phyloP scores from a whole-genome alignment of 306 rosid genomes.

The peach (Prunus persica) region Prunus_persica_NCBIv2 NC_034012.1:24652501-24653000 shows the following conservation, averaged over 20 bases:
- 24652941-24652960: conserved; percentile 70
- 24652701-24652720: conserved; percentile 92
- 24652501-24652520: too few relatives aligned
- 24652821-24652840: conserved; percentile 79
- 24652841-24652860: conserved; percentile 93
- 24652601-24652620: conserved; percentile 17
- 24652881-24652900: conserved; percentile 92
- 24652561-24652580: too few relatives aligned
- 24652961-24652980: conserved; percentile 50
- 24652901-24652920: conserved; percentile 94
- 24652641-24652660: conserved; percentile 92
- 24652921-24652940: conserved; percentile 85
- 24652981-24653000: conserved; percentile 57
- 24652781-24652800: conserved; percentile 91
- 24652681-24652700: conserved; percentile 91
- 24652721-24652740: conserved; percentile 86
- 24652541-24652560: too few relatives aligned
- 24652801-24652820: conserved; percentile 78
- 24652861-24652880: conserved; percentile 80
- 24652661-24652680: conserved; percentile 79
- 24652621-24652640: conserved; percentile 95
- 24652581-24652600: too few relatives aligned
- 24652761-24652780: conserved; percentile 98
- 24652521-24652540: too few relatives aligned
- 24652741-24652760: conserved; percentile 91